These are phyloP conservation scores for Tulasnella sp. DNA, from an alignment of 768 basidiomycete species.

Conservation along the genomic window DNA sequence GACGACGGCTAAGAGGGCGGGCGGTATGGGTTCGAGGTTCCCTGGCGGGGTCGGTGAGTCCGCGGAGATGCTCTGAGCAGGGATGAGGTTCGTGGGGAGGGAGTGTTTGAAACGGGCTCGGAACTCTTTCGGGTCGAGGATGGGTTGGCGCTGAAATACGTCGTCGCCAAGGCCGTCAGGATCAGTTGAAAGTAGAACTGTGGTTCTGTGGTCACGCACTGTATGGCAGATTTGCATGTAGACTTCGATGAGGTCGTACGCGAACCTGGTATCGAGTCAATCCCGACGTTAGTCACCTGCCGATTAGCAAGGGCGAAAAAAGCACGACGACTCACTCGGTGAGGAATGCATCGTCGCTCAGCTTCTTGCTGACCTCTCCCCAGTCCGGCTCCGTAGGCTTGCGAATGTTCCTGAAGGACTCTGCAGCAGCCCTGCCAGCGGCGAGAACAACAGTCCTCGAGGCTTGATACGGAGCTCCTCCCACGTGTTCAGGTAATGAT, in stretches of 20 bases:
- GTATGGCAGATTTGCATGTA: conserved; percentile 61
- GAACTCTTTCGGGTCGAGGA: conserved; percentile 80
- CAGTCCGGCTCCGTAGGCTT: conserved; percentile 49
- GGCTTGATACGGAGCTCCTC: conserved; percentile 22
- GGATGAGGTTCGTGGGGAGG: conserved; percentile 21
- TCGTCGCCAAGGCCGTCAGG: neutral
- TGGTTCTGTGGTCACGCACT: neutral
- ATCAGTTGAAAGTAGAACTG: conserved; percentile 56
- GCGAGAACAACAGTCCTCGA: conserved; percentile 6
- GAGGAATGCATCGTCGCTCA: conserved; percentile 69
- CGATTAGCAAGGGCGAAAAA: neutral
- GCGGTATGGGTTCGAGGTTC: conserved; percentile 47
- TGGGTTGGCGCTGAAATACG: conserved; percentile 54
- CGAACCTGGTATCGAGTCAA: conserved; percentile 57
- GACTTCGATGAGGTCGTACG: conserved; percentile 88
- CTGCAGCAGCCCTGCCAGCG: conserved; percentile 2
- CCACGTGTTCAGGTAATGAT: conserved; percentile 19
- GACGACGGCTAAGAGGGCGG: conserved; percentile 77
- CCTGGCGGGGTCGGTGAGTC: conserved; percentile 36
- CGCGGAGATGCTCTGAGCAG: conserved; percentile 35
- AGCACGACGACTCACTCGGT: conserved; percentile 64
- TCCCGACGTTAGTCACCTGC: conserved; percentile 26
- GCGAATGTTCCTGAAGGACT: conserved; percentile 12
- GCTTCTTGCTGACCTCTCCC: conserved; percentile 69
- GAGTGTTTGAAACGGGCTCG: conserved; percentile 54